Percentiles rank a stretch among this genome's conserved stretches.
Evolutionary conservation across 2,329 filamentous ascomycete genomes (phyloP).

Genomic region (Alternaria triticina): DNA sequence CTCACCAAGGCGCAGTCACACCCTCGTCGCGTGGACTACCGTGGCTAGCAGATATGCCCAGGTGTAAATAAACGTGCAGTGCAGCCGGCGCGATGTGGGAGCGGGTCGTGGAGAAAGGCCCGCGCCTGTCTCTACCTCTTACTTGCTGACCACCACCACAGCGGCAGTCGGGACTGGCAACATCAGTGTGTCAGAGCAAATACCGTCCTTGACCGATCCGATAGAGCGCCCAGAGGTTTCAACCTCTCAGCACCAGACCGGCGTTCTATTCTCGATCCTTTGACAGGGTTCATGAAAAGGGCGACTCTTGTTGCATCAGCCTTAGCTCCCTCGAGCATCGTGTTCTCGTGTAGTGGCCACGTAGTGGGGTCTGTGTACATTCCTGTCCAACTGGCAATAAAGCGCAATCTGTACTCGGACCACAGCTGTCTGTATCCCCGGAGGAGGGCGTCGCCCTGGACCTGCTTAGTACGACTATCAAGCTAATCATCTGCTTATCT

Average conservation of each 20-base stretch:
- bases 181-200: constrained; percentile 5
- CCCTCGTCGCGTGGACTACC: constrained; percentile 43
- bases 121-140: constrained; percentile 40
- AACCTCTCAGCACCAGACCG: not conserved
- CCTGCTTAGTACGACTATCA: not conserved
- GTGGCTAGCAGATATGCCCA: constrained; percentile 43
- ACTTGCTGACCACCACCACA: constrained; percentile 47
- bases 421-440: constrained; percentile 24
- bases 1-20: constrained; percentile 34
- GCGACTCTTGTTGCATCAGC: constrained; percentile 24
- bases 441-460: constrained; percentile 5
- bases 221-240: constrained; percentile 4
- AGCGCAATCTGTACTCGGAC: constrained; percentile 41
- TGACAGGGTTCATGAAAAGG: constrained; percentile 11
- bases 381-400: constrained; percentile 38
- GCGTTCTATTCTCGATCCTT: constrained; percentile 15
- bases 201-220: constrained; percentile 11
- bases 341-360: constrained; percentile 32
- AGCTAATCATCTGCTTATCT: not conserved
- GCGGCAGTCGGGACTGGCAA: constrained; percentile 3
- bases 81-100: constrained; percentile 49
- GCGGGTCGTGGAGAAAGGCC: constrained; percentile 46
- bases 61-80: constrained; percentile 51
- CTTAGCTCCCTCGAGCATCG: constrained; percentile 28
- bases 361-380: constrained; percentile 42